phyloP scores from a whole-genome alignment of 2,329 filamentous ascomycete species.

The Cladophialophora exuberans region DNA sequence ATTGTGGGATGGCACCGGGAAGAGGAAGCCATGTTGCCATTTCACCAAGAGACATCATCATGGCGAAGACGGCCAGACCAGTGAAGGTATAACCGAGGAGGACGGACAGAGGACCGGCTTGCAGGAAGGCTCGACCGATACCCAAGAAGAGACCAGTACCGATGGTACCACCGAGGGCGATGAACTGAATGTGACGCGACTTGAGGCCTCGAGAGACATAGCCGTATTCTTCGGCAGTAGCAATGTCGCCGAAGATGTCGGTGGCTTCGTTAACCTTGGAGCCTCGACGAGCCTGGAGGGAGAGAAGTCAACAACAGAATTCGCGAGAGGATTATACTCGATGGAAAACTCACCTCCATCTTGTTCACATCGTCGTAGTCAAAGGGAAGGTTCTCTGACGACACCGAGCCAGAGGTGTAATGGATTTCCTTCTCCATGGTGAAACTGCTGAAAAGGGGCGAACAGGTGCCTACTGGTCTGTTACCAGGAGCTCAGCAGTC shows the following conservation, averaged over 20 bases:
- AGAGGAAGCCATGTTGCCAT: slow-evolving; percentile 42
- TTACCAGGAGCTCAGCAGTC: slow-evolving; percentile 1
- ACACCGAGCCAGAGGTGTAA: slow-evolving; percentile 24
- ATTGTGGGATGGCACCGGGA: slow-evolving; percentile 46
- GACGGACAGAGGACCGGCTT: slow-evolving; percentile 42
- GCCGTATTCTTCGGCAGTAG: slow-evolving; percentile 46
- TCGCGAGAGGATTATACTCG: neutral
- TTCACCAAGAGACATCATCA: slow-evolving; percentile 47
- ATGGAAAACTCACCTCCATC: slow-evolving; percentile 21
- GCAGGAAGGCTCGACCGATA: slow-evolving; percentile 41
- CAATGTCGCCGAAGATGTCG: slow-evolving; percentile 56
- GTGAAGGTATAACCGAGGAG: slow-evolving; percentile 44
- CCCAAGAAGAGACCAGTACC: slow-evolving; percentile 43
- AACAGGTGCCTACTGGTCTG: neutral
- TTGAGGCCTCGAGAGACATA: slow-evolving; percentile 42
- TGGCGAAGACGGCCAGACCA: slow-evolving; percentile 32
- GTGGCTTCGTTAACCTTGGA: slow-evolving; percentile 48
- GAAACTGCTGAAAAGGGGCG: neutral
- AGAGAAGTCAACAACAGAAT: slow-evolving; percentile 8
- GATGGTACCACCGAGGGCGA: slow-evolving; percentile 43
- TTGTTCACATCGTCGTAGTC: slow-evolving; percentile 22
- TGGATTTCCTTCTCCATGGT: slow-evolving; percentile 26
- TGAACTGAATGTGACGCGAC: slow-evolving; percentile 45
- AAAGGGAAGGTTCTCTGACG: slow-evolving; percentile 19
- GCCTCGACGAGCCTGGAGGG: slow-evolving; percentile 24